Percentiles rank a stretch among this genome's conserved stretches.
Evolutionary conservation across 176 grass and related monocot species (phyloP).

Genomic region (Musa beccarii): DNA sequence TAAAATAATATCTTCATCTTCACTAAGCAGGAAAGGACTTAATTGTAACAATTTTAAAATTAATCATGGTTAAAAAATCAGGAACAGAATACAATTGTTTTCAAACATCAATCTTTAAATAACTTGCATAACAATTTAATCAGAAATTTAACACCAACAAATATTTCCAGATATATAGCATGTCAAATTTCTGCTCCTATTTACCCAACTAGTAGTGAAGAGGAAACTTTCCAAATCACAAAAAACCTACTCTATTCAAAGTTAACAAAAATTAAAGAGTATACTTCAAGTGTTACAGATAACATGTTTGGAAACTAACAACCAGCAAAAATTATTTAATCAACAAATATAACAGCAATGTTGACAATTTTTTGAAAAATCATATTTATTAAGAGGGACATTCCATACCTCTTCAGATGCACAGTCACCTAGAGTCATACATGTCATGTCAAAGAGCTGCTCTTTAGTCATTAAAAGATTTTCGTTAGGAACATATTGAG

Average conservation of each 20-base stretch:
- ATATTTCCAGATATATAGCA: not conserved
- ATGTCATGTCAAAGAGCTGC: constrained; percentile 85
- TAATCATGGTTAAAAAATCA: not conserved
- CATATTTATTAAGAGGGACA: not conserved
- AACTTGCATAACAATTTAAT: not conserved
- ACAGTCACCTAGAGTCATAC: constrained; percentile 84
- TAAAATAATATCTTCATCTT: too few relatives aligned
- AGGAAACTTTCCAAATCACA: not conserved
- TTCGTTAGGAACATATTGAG: constrained; percentile 82
- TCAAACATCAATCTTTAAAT: not conserved
- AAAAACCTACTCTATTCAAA: not conserved
- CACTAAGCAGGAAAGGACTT: too few relatives aligned
- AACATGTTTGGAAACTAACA: too few relatives aligned
- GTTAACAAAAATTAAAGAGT: too few relatives aligned
- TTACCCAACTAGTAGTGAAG: not conserved
- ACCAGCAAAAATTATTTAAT: not conserved
- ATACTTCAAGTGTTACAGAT: too few relatives aligned
- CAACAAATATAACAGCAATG: not conserved
- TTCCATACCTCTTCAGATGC: constrained; percentile 72
- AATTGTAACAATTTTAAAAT: too few relatives aligned
- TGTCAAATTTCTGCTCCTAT: not conserved
- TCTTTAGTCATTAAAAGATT: constrained; percentile 97
- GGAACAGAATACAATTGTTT: not conserved
- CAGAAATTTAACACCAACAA: not conserved
- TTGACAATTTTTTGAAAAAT: not conserved